Evolutionary conservation across 805 yeast species (phyloP).

Genomic region (Suhomyces faveliae): DNA sequence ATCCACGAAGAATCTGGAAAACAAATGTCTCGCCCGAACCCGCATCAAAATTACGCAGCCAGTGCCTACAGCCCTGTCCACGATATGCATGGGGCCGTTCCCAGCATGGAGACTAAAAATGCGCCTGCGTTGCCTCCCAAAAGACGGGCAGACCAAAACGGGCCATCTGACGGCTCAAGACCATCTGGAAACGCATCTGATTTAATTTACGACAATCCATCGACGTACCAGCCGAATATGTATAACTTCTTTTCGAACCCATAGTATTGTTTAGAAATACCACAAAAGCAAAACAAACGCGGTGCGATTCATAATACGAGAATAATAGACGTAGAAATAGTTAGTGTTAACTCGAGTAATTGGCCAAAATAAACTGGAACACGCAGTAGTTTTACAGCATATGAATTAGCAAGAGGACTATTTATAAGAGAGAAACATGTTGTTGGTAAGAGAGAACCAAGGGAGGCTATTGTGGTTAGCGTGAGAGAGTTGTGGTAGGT

Average conservation of each 20-base stretch:
- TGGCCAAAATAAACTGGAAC: not conserved
- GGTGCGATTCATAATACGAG: not conserved
- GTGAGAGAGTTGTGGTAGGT: no score
- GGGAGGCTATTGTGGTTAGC: no score
- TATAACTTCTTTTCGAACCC: constrained; percentile 39
- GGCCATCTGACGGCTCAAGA: not conserved
- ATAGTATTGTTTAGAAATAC: not conserved
- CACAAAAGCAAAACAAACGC: not conserved
- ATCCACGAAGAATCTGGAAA: not conserved
- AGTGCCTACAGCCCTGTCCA: no score
- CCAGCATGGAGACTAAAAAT: no score
- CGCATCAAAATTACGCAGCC: not conserved
- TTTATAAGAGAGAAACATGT: no score
- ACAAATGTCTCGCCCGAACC: not conserved
- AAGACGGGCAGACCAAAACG: not conserved
- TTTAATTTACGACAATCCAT: constrained; percentile 36
- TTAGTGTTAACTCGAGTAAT: no score
- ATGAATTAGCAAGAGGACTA: no score
- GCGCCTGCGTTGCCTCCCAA: constrained; percentile 1
- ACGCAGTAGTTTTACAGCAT: no score
- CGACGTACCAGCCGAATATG: constrained; percentile 48
- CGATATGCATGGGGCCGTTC: no score
- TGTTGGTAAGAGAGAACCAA: no score
- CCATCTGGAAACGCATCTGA: constrained; percentile 7
- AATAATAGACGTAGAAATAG: not conserved